Evolutionary conservation across 2,329 filamentous ascomycete species (phyloP).

Genomic region (Claviceps humidiphila): DNA sequence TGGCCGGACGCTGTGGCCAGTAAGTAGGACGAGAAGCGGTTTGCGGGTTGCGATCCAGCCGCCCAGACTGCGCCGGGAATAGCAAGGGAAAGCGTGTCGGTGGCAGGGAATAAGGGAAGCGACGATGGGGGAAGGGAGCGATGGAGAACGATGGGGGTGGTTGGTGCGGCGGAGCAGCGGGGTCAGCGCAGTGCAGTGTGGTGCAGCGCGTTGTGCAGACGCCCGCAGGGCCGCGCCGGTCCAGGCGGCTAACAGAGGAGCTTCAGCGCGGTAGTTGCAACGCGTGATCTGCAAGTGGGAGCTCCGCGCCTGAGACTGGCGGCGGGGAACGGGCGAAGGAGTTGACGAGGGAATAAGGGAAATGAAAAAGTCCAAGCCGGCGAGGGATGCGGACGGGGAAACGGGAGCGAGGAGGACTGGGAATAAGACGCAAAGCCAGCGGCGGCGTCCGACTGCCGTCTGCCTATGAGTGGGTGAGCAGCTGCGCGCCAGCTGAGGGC

Average conservation of each 20-base stretch:
- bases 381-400: constrained; percentile 5
- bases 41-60: background rate
- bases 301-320: background rate
- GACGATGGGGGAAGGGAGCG: constrained; percentile 6
- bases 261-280: background rate
- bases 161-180: background rate
- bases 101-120: constrained; percentile 18
- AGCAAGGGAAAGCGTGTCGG: constrained; percentile 9
- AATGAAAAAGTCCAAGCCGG: background rate
- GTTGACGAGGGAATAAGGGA: background rate
- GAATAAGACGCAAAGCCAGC: constrained; percentile 7
- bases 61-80: constrained; percentile 2
- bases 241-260: background rate
- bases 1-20: background rate
- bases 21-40: background rate
- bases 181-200: background rate
- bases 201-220: background rate
- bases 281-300: background rate
- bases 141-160: background rate
- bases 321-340: background rate
- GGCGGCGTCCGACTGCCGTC: background rate
- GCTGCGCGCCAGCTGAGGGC: background rate
- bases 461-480: background rate
- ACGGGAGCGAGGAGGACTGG: constrained; percentile 6
- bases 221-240: background rate